These are phyloP conservation scores for Sherardia arvensis DNA, from an alignment of 257 asterid genomes.

Conservation along the genomic window DNA sequence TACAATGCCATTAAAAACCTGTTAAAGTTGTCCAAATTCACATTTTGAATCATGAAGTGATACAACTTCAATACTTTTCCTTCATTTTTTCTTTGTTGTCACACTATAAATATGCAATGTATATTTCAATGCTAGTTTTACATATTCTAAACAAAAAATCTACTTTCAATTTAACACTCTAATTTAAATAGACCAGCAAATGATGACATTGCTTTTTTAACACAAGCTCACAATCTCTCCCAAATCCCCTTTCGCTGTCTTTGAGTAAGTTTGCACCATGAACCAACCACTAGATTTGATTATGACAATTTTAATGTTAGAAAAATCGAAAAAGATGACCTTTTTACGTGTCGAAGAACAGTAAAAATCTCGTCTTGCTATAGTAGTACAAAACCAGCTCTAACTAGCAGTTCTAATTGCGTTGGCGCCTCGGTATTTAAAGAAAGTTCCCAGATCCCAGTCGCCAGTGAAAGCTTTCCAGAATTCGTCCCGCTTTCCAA, in stretches of 20 bases:
- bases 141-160: no score
- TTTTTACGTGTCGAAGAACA: not conserved
- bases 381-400: not conserved
- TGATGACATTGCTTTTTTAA: no score
- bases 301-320: not conserved
- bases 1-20: no score
- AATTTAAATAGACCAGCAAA: no score
- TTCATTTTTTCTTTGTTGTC: no score
- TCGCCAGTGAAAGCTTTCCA: not conserved
- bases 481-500: not conserved
- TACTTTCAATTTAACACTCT: no score
- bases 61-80: no score
- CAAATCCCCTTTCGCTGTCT: not conserved
- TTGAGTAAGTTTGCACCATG: not conserved
- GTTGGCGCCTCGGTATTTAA: not conserved
- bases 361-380: not conserved
- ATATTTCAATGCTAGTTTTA: no score
- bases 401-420: not conserved
- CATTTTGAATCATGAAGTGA: no score
- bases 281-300: not conserved
- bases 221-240: not conserved
- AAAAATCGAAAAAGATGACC: no score
- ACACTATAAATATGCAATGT: no score
- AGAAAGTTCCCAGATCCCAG: slow-evolving; percentile 1
- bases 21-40: no score